These are phyloP conservation scores for Pleurotus pulmonarius DNA, from an alignment of 768 basidiomycete species.

Conservation along the genomic window DNA sequence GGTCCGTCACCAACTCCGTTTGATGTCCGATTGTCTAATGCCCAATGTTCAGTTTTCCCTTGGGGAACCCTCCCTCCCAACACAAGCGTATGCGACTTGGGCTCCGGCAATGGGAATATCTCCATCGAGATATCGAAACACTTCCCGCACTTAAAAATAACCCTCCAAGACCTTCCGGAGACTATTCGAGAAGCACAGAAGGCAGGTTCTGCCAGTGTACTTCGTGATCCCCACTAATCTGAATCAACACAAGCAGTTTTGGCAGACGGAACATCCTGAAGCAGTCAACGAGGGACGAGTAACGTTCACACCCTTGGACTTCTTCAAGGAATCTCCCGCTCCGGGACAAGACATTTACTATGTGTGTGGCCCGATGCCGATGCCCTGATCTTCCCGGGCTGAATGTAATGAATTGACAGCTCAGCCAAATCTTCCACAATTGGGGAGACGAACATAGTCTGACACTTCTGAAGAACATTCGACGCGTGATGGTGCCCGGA, in stretches of 20 bases:
- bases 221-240: background rate
- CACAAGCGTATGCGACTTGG: constrained; percentile 26
- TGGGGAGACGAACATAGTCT: too few relatives aligned
- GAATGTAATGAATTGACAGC: too few relatives aligned
- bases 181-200: constrained; percentile 16
- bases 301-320: constrained; percentile 11
- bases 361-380: constrained; percentile 1
- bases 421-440: too few relatives aligned
- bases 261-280: constrained; percentile 10
- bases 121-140: constrained; percentile 19
- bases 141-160: constrained; percentile 22
- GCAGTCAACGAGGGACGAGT: constrained; percentile 11
- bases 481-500: too few relatives aligned
- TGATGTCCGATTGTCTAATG: background rate
- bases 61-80: constrained; percentile 20
- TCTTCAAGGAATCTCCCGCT: constrained; percentile 12
- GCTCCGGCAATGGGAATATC: constrained; percentile 25
- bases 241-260: constrained; percentile 10
- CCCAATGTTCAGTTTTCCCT: constrained; percentile 18
- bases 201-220: constrained; percentile 7
- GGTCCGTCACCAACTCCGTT: background rate
- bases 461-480: too few relatives aligned
- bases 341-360: constrained; percentile 13
- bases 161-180: constrained; percentile 22
- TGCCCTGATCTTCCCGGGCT: too few relatives aligned